Percentiles rank a stretch among this genome's conserved stretches.
Evolutionary conservation across 140 eudicot species (phyloP).

Genomic region (Stevia rebaudiana): DNA sequence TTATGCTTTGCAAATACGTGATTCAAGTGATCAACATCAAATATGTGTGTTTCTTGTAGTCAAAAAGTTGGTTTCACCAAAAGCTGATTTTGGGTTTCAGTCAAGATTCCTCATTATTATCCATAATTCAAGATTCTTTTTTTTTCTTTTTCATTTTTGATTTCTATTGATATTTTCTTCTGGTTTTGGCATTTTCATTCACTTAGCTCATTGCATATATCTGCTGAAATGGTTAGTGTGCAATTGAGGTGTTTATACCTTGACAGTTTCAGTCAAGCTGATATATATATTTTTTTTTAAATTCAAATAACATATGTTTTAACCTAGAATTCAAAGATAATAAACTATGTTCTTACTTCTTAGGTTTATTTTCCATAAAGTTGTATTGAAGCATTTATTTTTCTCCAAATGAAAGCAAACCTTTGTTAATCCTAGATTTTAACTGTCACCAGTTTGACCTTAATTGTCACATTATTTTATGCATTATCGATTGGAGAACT

Average conservation of each 20-base stretch:
- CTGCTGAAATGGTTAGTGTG: constrained; percentile 20
- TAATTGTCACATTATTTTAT: background rate
- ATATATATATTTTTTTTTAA: background rate
- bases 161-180: background rate
- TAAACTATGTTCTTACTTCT: background rate
- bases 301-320: background rate
- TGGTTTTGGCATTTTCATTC: background rate
- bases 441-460: background rate
- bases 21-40: constrained; percentile 10
- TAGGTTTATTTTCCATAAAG: background rate
- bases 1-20: background rate
- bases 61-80: constrained; percentile 21
- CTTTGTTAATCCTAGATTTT: background rate
- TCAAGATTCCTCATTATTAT: constrained; percentile 17
- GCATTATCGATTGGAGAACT: background rate
- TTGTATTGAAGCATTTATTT: background rate
- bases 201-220: constrained; percentile 3
- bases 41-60: background rate
- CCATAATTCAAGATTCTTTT: constrained; percentile 18
- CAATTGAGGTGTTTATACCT: constrained; percentile 15
- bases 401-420: background rate
- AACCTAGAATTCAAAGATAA: background rate
- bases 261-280: background rate
- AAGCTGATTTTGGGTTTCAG: constrained; percentile 15
- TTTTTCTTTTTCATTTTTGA: background rate